Evolutionary conservation across 345 rosid species (phyloP).

Genomic region (Lepidium didymum): DNA sequence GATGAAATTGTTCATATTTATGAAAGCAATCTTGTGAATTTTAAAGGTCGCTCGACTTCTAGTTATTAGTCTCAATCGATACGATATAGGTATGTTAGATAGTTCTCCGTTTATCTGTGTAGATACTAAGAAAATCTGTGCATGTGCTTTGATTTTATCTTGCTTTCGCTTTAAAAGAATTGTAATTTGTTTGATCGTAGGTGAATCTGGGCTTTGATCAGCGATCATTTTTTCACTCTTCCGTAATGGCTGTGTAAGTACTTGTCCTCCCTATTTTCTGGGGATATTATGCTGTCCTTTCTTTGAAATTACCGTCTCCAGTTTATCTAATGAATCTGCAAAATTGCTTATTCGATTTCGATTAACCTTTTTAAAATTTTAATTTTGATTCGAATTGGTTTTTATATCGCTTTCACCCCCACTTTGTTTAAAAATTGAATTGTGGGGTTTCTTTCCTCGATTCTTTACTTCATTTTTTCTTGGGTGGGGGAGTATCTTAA

Average conservation of each 20-base stretch:
- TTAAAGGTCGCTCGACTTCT: background rate
- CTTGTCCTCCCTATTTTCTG: background rate
- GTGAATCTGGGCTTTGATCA: slow-evolving; percentile 17
- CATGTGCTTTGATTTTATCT: slow-evolving; percentile 3
- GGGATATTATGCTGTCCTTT: background rate
- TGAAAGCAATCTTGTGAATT: background rate
- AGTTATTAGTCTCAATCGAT: background rate
- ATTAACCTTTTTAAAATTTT: background rate
- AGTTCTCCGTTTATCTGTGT: background rate
- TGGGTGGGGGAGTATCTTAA: background rate
- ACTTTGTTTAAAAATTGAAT: background rate
- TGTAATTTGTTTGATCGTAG: slow-evolving; percentile 21
- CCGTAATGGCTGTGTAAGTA: slow-evolving; percentile 30
- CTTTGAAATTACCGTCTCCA: background rate
- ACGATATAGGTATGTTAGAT: background rate
- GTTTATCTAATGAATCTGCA: background rate
- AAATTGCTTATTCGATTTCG: background rate
- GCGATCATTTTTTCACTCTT: slow-evolving; percentile 14
- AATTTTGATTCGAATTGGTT: background rate
- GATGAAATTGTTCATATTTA: background rate
- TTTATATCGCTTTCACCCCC: background rate
- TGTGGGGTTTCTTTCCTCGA: background rate
- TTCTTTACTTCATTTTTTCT: background rate
- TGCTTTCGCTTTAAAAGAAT: background rate
- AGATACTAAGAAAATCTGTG: background rate